phyloP scores from a whole-genome alignment of 192 early-diverging fungal species.

The Lobulomyces angularis region DNA sequence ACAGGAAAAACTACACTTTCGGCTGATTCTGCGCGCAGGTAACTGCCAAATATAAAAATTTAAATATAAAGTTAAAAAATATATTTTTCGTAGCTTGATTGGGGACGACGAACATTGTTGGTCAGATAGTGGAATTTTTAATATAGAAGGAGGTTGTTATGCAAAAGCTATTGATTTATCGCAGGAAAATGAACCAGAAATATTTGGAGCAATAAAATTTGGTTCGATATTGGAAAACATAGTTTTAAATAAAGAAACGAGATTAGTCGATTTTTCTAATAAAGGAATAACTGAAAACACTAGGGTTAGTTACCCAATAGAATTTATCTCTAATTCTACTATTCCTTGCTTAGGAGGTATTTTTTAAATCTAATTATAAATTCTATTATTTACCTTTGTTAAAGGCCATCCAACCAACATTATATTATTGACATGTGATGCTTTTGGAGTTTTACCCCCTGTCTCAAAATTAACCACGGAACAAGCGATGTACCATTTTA shows the following conservation, averaged over 20 bases:
- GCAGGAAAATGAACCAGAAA: slow-evolving; percentile 95
- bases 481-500: slow-evolving; percentile 96
- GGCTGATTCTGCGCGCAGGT: slow-evolving; percentile 88
- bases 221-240: slow-evolving; percentile 92
- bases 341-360: slow-evolving; percentile 78
- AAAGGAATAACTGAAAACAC: slow-evolving; percentile 84
- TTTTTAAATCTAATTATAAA: no score
- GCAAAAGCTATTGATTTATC: slow-evolving; percentile 94
- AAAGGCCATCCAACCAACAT: slow-evolving; percentile 96
- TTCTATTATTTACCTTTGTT: no score
- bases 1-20: slow-evolving; percentile 98
- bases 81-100: slow-evolving; percentile 79
- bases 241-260: slow-evolving; percentile 60
- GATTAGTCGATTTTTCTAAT: slow-evolving; percentile 73
- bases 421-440: slow-evolving; percentile 91
- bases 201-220: slow-evolving; percentile 90
- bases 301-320: slow-evolving; percentile 89
- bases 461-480: slow-evolving; percentile 70
- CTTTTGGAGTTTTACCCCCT: slow-evolving; percentile 91
- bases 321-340: slow-evolving; percentile 84
- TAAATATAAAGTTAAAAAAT: no score
- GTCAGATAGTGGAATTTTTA: slow-evolving; percentile 94
- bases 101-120: slow-evolving; percentile 99
- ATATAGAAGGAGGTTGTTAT: slow-evolving; percentile 99
- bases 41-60: no score